Evolutionary conservation across 371 early-diverging fungal genomes (phyloP).

Genomic region (Entomophthora muscae): DNA sequence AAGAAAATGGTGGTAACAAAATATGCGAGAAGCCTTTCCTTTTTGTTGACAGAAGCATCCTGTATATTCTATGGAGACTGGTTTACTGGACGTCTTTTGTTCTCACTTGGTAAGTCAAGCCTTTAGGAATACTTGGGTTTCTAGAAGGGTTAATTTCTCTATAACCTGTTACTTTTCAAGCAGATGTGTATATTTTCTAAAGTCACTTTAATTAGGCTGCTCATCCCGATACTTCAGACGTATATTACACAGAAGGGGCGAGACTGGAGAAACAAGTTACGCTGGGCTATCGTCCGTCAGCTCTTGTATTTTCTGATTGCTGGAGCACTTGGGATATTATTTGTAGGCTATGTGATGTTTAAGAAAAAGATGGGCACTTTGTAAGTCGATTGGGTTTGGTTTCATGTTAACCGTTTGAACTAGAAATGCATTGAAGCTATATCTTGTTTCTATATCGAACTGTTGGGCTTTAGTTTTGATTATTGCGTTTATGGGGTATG

Average conservation of each 20-base stretch:
- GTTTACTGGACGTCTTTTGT: slow-evolving; percentile 75
- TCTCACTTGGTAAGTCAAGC: slow-evolving; percentile 69
- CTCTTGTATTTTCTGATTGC: slow-evolving; percentile 32
- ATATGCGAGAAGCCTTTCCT: not conserved
- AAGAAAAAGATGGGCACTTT: slow-evolving; percentile 14
- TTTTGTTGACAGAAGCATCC: slow-evolving; percentile 12
- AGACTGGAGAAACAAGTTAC: slow-evolving; percentile 25
- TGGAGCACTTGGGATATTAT: slow-evolving; percentile 21
- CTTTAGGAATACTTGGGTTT: too few species aligned
- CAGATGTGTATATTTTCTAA: not conserved
- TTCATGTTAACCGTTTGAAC: not conserved
- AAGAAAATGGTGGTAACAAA: not conserved
- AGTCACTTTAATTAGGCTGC: slow-evolving; percentile 30
- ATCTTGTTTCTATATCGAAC: slow-evolving; percentile 74
- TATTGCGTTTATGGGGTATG: slow-evolving; percentile 70
- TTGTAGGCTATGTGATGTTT: slow-evolving; percentile 42
- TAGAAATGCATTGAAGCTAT: slow-evolving; percentile 24
- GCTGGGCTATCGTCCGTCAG: slow-evolving; percentile 46
- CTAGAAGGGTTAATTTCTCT: too few species aligned
- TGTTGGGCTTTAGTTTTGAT: slow-evolving; percentile 73
- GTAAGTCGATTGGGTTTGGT: not conserved
- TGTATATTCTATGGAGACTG: slow-evolving; percentile 48
- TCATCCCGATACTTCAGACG: slow-evolving; percentile 58
- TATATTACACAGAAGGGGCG: slow-evolving; percentile 67
- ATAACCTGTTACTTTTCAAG: slow-evolving; percentile 2